phyloP scores from a whole-genome alignment of 768 basidiomycete genomes.

The Mycena kentingensis region DNA sequence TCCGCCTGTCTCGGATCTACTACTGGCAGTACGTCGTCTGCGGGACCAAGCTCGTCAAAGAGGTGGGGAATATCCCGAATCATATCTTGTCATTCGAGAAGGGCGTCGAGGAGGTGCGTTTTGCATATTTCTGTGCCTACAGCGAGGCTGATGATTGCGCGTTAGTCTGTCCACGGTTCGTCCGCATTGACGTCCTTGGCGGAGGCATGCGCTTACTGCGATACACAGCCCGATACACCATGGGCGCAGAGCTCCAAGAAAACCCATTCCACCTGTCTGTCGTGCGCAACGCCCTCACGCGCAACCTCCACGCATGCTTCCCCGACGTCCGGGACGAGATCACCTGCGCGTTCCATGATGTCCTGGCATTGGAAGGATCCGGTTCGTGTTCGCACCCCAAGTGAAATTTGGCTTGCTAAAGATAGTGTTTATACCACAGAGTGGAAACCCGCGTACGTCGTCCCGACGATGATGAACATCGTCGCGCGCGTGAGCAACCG shows the following conservation, averaged over 20 bases:
- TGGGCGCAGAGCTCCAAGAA: background rate
- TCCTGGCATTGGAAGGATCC: conserved; percentile 5
- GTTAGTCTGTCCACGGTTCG: background rate
- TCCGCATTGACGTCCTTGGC: background rate
- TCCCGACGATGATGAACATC: conserved; percentile 33
- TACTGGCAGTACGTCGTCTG: conserved; percentile 44
- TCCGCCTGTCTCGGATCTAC: conserved; percentile 4
- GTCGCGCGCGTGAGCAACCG: conserved; percentile 47
- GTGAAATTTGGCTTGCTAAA: background rate
- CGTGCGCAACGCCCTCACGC: conserved; percentile 16
- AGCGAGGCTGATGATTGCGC: too few relatives aligned
- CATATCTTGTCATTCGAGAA: conserved; percentile 40
- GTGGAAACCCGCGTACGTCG: conserved; percentile 38
- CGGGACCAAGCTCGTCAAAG: conserved; percentile 36
- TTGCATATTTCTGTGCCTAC: too few relatives aligned
- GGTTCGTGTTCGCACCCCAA: background rate
- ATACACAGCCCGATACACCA: background rate
- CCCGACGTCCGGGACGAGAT: conserved; percentile 40
- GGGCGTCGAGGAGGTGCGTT: conserved; percentile 35
- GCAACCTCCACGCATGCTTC: conserved; percentile 31
- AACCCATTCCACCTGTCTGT: conserved; percentile 11
- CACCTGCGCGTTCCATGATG: conserved; percentile 14
- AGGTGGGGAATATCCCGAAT: conserved; percentile 42
- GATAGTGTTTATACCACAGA: conserved; percentile 27
- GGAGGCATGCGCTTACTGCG: background rate